A percentile compares a stretch with the other conserved stretches of the same genome.
phyloP scores from a whole-genome alignment of 2,329 filamentous ascomycete species.

The Cordyceps militaris region DNA sequence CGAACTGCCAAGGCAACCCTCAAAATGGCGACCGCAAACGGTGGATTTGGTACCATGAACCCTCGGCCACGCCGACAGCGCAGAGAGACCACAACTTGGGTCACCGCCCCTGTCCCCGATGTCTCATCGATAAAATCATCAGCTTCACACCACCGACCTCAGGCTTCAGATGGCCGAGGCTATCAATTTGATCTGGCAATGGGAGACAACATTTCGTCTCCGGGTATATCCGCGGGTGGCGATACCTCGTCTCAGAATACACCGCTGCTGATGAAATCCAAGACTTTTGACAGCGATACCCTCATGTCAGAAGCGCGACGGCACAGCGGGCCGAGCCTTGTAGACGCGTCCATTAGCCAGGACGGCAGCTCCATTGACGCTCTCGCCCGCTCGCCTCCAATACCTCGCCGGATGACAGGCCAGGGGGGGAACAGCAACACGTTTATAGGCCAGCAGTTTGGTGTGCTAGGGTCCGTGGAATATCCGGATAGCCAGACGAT shows the following conservation, averaged over 20 bases:
- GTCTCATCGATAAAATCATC: slow-evolving; percentile 17
- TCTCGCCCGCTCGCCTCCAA: slow-evolving; percentile 39
- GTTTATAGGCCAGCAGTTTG: slow-evolving; percentile 28
- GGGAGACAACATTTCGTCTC: slow-evolving; percentile 35
- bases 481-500: slow-evolving; percentile 41
- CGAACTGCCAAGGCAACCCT: slow-evolving; percentile 93
- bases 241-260: slow-evolving; percentile 33
- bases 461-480: slow-evolving; percentile 28
- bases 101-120: slow-evolving; percentile 20
- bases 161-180: slow-evolving; percentile 14
- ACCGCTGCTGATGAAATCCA: slow-evolving; percentile 32
- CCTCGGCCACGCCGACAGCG: slow-evolving; percentile 23
- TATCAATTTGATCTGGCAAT: slow-evolving; percentile 29
- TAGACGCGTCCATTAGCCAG: slow-evolving; percentile 22
- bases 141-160: slow-evolving; percentile 21
- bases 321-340: slow-evolving; percentile 25
- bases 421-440: slow-evolving; percentile 24
- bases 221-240: slow-evolving; percentile 30
- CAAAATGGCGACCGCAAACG: slow-evolving; percentile 85
- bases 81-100: slow-evolving; percentile 25
- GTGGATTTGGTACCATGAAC: slow-evolving; percentile 58
- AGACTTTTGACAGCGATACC: slow-evolving; percentile 28
- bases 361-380: slow-evolving; percentile 31
- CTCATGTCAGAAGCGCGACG: slow-evolving; percentile 26
- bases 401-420: slow-evolving; percentile 29